Base-by-base conservation (phyloP, 179 eudicot genomes). In the Corrigiola litoralis region DNA sequence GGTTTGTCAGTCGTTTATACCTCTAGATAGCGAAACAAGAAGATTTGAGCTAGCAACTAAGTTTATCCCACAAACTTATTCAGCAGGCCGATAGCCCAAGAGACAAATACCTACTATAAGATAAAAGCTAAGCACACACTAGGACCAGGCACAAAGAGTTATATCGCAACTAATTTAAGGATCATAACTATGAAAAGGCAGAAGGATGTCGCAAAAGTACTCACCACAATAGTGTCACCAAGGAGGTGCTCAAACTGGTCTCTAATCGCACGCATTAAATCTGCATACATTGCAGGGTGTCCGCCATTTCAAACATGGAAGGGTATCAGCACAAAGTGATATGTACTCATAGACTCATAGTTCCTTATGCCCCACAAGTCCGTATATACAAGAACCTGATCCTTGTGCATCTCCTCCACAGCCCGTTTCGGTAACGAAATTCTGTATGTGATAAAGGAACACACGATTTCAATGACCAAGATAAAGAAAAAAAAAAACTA, bases 351-450 rank as follows among this genome's bases (percentile, higher is more conserved):
- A n/a, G n/a, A n/a, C n/a, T 95, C 99, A 58, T 72, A 72, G 57
- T 95, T 95, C 68, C 99, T 88, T 77, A 90, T 76, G 7, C 99
- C 99, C 96, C 96, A 95, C 68, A 86, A 92, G 71, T 95, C 99
- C 5, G 97, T 91, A 66, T 95, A 94, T 18, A 86, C 97, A 40
- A 94, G 88, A 38, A 86, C 97, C 5, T 84, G 89, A 67, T 94
- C 95, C 32, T 74, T 90, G 52, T 85, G 69, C 11, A 90, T 83
- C 80, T 94, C 99, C 58, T 94, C 99, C 57, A 75, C 68, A 18
- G 74, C 96, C 99, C 99, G 91, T 58, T 82, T 86, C 1, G 99
- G 99, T 60, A 94, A 79, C 18, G 99, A 96, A 56, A 94, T 90
- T 32, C 99, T 94, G 80, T 21, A 70, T 12, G 13, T 13, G 12